Conservation (phyloP, 2,329 filamentous ascomycete genomes). For the Fusarium hostae region DNA sequence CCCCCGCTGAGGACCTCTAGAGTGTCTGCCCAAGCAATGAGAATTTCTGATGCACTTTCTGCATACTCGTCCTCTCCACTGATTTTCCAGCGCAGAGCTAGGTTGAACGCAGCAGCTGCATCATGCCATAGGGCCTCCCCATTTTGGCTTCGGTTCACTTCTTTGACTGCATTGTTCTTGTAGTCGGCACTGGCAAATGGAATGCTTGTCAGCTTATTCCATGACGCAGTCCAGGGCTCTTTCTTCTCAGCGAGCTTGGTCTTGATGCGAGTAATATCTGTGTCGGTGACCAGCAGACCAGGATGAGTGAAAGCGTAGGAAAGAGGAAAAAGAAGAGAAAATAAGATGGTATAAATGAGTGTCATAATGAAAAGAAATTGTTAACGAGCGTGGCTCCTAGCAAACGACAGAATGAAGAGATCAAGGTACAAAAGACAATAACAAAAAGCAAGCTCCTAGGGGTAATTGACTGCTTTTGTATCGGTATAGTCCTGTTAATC, state of each 20-base stretch:
- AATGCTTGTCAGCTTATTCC: slow-evolving; percentile 1
- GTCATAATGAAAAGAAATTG: not conserved
- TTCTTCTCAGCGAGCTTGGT: not conserved
- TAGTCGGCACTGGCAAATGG: not conserved
- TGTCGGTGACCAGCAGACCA: not conserved
- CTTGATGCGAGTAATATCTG: not conserved
- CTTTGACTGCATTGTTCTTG: not conserved
- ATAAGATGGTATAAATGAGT: not conserved
- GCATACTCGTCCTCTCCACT: not conserved
- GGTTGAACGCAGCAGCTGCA: not conserved
- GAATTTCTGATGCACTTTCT: not conserved
- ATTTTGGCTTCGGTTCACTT: not conserved
- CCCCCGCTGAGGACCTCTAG: not conserved
- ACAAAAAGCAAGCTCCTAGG: too few species aligned
- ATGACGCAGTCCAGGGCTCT: not conserved
- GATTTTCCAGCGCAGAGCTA: not conserved
- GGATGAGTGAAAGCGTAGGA: not conserved
- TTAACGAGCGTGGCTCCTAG: not conserved
- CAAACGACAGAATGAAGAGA: not conserved
- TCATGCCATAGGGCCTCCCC: not conserved
- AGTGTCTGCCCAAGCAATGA: not conserved
- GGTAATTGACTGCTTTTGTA: too few species aligned
- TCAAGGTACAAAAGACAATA: not conserved
- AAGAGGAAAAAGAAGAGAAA: slow-evolving; percentile 42
- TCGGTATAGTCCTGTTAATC: too few species aligned